A percentile compares a stretch with the other conserved stretches of the same genome.
Conservation (phyloP, 805 yeast species). For the Candida peoriensis region DNA sequence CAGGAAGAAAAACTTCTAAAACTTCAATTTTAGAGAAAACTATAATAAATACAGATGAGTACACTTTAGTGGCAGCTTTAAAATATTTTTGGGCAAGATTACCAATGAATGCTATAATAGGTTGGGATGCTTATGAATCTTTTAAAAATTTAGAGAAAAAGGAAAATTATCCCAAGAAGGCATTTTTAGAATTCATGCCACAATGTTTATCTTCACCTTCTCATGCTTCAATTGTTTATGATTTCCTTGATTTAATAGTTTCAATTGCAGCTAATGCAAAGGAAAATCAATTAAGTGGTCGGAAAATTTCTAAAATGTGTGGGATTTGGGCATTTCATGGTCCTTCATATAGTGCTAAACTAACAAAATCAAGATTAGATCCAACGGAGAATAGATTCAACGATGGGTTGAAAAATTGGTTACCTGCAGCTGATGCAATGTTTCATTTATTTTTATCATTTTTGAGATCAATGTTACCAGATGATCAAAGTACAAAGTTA, state of each 20-base stretch:
- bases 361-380: constrained; percentile 20
- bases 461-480: constrained; percentile 70
- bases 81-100: constrained; percentile 86
- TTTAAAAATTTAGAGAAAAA: constrained; percentile 62
- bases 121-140: constrained; percentile 78
- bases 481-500: constrained; percentile 48
- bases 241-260: constrained; percentile 76
- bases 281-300: constrained; percentile 71
- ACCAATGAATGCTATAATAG: constrained; percentile 73
- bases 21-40: constrained; percentile 38
- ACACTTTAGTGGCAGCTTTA: constrained; percentile 65
- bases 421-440: constrained; percentile 78
- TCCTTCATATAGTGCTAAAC: constrained; percentile 18
- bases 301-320: constrained; percentile 75
- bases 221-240: constrained; percentile 86
- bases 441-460: constrained; percentile 76
- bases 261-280: constrained; percentile 75
- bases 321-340: constrained; percentile 85
- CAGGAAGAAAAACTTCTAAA: constrained; percentile 43
- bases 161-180: constrained; percentile 61
- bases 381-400: constrained; percentile 39
- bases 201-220: constrained; percentile 76
- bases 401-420: constrained; percentile 74
- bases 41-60: constrained; percentile 54
- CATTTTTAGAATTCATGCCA: constrained; percentile 81